These are phyloP conservation scores for Cadophora sp. DNA, from an alignment of 2,329 filamentous ascomycete species.

Conservation along the genomic window DNA sequence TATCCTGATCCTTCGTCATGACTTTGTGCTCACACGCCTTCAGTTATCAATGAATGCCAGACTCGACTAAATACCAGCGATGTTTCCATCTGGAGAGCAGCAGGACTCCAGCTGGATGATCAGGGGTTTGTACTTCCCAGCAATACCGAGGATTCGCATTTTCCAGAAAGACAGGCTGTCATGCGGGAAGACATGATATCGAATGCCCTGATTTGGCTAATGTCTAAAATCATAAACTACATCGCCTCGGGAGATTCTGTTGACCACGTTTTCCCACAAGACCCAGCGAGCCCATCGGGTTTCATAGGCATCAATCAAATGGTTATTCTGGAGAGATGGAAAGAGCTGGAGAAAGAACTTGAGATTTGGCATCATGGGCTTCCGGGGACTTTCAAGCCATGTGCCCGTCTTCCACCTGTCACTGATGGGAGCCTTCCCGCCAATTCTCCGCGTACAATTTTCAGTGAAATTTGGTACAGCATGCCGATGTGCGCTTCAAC, in stretches of 20 bases:
- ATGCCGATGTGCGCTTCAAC: conserved; percentile 69
- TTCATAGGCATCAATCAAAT: conserved; percentile 55
- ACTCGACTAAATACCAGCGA: conserved; percentile 69
- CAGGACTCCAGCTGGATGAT: conserved; percentile 63
- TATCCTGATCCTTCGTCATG: not conserved
- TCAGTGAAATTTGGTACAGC: conserved; percentile 67
- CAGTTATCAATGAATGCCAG: conserved; percentile 64
- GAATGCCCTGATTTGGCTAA: conserved; percentile 70
- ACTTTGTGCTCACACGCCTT: not conserved
- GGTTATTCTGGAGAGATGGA: conserved; percentile 58
- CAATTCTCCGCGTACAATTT: conserved; percentile 48
- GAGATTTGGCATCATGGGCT: conserved; percentile 65
- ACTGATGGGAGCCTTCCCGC: conserved; percentile 33
- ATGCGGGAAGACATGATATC: conserved; percentile 70
- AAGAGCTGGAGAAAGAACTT: conserved; percentile 61
- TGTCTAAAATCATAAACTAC: conserved; percentile 71
- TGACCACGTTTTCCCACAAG: conserved; percentile 44
- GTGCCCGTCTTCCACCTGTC: conserved; percentile 54
- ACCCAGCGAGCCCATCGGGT: conserved; percentile 47
- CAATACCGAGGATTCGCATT: conserved; percentile 48
- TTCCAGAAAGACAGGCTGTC: conserved; percentile 52
- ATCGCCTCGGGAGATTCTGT: conserved; percentile 63
- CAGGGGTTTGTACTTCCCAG: conserved; percentile 58
- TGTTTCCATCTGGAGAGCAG: conserved; percentile 67
- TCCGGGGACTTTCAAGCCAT: conserved; percentile 64